A percentile compares a stretch with the other conserved stretches of the same genome.
Conservation (phyloP, 768 basidiomycete genomes). For the Pleurotus tuber-regium region DNA sequence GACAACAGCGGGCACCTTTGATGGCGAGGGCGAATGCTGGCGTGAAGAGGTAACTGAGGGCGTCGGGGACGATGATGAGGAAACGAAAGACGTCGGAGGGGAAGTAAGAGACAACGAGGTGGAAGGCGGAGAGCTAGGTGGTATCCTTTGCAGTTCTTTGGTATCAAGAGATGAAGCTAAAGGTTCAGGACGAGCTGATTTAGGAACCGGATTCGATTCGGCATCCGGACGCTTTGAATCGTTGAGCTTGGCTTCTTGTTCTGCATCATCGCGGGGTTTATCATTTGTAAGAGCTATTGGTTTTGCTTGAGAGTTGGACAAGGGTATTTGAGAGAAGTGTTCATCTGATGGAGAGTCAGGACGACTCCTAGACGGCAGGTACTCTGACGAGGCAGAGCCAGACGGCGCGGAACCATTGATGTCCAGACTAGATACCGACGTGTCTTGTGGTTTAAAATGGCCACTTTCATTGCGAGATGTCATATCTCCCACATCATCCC, state of each 20-base stretch:
- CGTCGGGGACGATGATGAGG: background rate
- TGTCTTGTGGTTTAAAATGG: conserved; percentile 26
- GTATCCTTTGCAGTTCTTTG: too few species aligned
- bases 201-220: background rate
- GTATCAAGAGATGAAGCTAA: too few species aligned
- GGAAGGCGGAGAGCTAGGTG: background rate
- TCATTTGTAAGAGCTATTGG: background rate
- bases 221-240: background rate
- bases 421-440: conserved; percentile 57
- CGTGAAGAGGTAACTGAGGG: conserved; percentile 8
- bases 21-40: conserved; percentile 20
- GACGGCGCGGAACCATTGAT: conserved; percentile 35
- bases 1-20: conserved; percentile 21
- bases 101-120: conserved; percentile 13
- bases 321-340: conserved; percentile 17
- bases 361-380: conserved; percentile 2
- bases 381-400: conserved; percentile 7
- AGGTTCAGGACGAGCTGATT: background rate
- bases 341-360: conserved; percentile 4
- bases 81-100: background rate
- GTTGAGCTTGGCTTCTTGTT: background rate
- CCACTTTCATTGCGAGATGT: conserved; percentile 32
- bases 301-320: conserved; percentile 19
- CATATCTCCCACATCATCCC: conserved; percentile 24
- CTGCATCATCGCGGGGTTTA: background rate